Evolutionary conservation across 2,329 filamentous ascomycete species (phyloP).

Genomic region (Claviceps pusilla): DNA sequence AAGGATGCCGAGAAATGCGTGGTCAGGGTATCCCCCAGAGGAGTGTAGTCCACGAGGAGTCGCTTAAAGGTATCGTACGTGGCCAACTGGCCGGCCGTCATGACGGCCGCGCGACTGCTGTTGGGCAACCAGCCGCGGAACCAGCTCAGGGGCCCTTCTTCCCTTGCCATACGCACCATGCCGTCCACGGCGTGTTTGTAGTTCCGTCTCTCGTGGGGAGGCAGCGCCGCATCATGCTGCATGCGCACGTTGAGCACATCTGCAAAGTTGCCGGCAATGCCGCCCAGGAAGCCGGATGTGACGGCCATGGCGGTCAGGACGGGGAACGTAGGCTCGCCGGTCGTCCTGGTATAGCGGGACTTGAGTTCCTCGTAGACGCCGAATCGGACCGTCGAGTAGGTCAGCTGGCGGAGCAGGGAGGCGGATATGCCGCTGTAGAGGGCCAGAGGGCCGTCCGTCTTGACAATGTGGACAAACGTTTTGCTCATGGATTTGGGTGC

Average conservation of each 20-base stretch:
- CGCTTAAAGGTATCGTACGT: slow-evolving; percentile 74
- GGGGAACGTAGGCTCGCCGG: slow-evolving; percentile 48
- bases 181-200: slow-evolving; percentile 85
- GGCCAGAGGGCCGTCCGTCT: slow-evolving; percentile 58
- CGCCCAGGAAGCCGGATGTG: slow-evolving; percentile 73
- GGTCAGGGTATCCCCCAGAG: slow-evolving; percentile 52
- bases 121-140: slow-evolving; percentile 83
- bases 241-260: slow-evolving; percentile 97
- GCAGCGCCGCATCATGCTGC: slow-evolving; percentile 80
- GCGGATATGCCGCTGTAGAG: slow-evolving; percentile 88
- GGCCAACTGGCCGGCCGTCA: slow-evolving; percentile 74
- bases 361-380: slow-evolving; percentile 94
- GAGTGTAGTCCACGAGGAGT: slow-evolving; percentile 49
- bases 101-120: slow-evolving; percentile 64
- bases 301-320: slow-evolving; percentile 73
- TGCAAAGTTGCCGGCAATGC: slow-evolving; percentile 81
- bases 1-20: slow-evolving; percentile 70
- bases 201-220: slow-evolving; percentile 58
- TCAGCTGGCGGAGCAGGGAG: slow-evolving; percentile 81
- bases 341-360: slow-evolving; percentile 38
- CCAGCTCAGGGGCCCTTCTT: slow-evolving; percentile 61
- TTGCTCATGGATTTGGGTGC: slow-evolving; percentile 68
- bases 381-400: slow-evolving; percentile 92
- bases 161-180: slow-evolving; percentile 68
- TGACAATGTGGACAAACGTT: slow-evolving; percentile 71